A percentile compares a stretch with the other conserved stretches of the same genome.
Conservation (phyloP, 345 rosid species). For the Gossypium mustelinum region DNA sequence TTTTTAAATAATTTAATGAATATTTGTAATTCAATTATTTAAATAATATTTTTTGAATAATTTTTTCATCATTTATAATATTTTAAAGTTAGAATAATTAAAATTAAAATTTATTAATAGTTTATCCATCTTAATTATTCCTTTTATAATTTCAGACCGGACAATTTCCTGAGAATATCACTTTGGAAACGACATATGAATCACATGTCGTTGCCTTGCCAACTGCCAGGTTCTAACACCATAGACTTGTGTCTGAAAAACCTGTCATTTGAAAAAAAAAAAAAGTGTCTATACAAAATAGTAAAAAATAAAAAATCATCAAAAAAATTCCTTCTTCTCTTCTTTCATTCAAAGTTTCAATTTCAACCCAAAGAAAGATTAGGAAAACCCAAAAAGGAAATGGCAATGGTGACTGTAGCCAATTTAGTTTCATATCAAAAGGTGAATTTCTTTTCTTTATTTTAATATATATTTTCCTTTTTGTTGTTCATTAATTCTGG, state of each 20-base stretch:
- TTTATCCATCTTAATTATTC: too few species aligned
- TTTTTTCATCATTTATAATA: too few species aligned
- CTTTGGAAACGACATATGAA: background rate
- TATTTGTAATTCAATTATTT: too few species aligned
- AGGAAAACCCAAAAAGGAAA: conserved; percentile 4
- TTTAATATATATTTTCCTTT: background rate
- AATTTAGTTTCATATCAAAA: conserved; percentile 6
- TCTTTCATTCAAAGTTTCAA: background rate
- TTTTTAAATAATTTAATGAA: too few species aligned
- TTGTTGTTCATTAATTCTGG: background rate
- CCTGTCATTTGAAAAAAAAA: too few species aligned
- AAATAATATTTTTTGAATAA: too few species aligned
- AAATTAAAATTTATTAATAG: too few species aligned
- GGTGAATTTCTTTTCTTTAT: background rate
- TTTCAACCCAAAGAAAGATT: background rate
- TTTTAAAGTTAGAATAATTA: too few species aligned
- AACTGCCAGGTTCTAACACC: background rate
- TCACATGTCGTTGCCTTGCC: background rate
- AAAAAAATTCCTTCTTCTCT: background rate
- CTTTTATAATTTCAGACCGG: background rate
- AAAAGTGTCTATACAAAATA: too few species aligned
- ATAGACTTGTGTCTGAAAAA: background rate
- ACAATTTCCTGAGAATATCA: background rate
- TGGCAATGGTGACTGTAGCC: conserved; percentile 9
- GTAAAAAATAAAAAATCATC: background rate